Evolutionary conservation across 2,329 filamentous ascomycete genomes (phyloP).

Genomic region (Emmonsiellopsis sp.): DNA sequence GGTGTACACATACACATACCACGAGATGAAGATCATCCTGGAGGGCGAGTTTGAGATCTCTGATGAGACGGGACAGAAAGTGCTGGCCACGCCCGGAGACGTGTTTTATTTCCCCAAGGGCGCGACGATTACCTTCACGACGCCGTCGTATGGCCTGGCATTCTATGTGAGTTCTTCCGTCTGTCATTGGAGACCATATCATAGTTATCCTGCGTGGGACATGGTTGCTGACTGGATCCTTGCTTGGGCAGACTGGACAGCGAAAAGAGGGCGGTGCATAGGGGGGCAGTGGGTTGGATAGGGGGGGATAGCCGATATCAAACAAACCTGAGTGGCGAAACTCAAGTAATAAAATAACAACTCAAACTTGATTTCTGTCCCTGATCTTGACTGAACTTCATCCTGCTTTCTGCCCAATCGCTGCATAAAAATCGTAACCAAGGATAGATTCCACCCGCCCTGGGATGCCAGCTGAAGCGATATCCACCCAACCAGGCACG

Average conservation of each 20-base stretch:
- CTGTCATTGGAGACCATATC: not conserved
- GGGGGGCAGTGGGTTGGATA: not conserved
- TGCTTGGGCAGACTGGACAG: conserved; percentile 7
- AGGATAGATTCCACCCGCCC: too few relatives aligned
- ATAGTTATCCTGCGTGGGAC: not conserved
- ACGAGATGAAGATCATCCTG: conserved; percentile 67
- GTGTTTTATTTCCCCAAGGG: conserved; percentile 63
- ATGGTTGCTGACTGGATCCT: not conserved
- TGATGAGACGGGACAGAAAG: conserved; percentile 53
- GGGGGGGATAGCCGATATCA: too few relatives aligned
- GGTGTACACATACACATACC: conserved; percentile 60
- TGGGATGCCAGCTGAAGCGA: too few relatives aligned
- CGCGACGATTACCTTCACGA: conserved; percentile 56
- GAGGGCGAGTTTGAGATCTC: conserved; percentile 58
- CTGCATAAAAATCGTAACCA: too few relatives aligned
- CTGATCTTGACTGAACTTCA: too few relatives aligned
- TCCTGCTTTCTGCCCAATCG: too few relatives aligned
- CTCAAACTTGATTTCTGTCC: too few relatives aligned
- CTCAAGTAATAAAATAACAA: too few relatives aligned
- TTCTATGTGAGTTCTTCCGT: conserved; percentile 40
- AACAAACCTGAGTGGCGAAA: too few relatives aligned
- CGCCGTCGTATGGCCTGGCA: conserved; percentile 51
- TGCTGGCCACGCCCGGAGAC: conserved; percentile 53
- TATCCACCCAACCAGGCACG: too few relatives aligned
- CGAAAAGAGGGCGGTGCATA: conserved; percentile 6